Evolutionary conservation across 306 rosid genomes (phyloP), one percentile per base, ranked within the genome.

Genomic region (Casuarina glauca): DNA sequence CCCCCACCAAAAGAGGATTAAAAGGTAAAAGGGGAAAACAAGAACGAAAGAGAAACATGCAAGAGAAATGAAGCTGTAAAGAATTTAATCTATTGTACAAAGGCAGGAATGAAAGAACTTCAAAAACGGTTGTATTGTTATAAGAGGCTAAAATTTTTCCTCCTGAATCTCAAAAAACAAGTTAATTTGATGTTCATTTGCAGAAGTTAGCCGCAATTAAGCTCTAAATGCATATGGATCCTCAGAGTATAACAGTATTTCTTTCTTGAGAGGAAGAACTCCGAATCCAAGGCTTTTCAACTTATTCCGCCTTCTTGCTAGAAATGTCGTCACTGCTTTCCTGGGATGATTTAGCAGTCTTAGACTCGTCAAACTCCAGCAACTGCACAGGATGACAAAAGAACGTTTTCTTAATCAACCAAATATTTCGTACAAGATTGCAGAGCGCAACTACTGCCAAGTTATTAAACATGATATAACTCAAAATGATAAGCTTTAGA

Each of bases 351-450:
- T 45, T n/a, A 2, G 86, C 79, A 3, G 80, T 70, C 85, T 90
- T 96, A 7, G 97, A 91, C 88, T 96, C 99, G 67, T 93, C 96
- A 46, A 96, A 96, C 72, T 87, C 99, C 88, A 96, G 80, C 84
- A 96, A 78, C 99, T 93, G 88, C 83, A 71, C 41, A 9, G 69
- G 54, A 82, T 35, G 72, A 73, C 78, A 70, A 20, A 69, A 81
- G 44, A 39, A 45, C 54, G 39, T 55, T 57, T 72, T 60, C 69
- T 64, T 15, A 13, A 74, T 42, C 61, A 75, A 49, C 78, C 72
- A 43, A 26, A 36, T 38, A 44, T 72, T 63, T 45, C 45, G 68
- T 49, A 71, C 63, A 45, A 44, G 13, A 57, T 26, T 53, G 52
- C 55, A 74, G 9, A 57, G 43, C 17, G 32, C 57, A 39, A 68